Evolutionary conservation across 805 yeast species (phyloP), one percentile per base, ranked within the genome.

Genomic region (Lachancea waltii): DNA sequence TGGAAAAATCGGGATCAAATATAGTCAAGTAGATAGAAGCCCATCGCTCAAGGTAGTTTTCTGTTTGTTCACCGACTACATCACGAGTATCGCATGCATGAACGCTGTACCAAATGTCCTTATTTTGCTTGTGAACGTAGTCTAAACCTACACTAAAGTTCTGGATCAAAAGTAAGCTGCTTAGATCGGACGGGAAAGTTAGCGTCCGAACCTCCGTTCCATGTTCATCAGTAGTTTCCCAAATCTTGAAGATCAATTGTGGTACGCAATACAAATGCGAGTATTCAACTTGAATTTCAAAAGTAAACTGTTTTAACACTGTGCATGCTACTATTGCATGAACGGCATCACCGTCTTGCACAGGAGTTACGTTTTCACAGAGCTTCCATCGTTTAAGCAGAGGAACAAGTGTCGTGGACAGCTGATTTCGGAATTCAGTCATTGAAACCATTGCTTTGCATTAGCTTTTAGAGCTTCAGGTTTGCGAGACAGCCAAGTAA

Each of bases 21-120:
- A 38, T 22, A 5, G 36, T 24, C 8, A 37, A 41, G 49, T 20
- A 51, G 39, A 40, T 51, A 43, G 41, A 49, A 13, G 26, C 23
- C 64, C 62, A 58, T 24, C 60, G 35, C 18, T 40, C 15, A 7
- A 59, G 27, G 35, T 59, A 59, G 10, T 32, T 33, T 3, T 24
- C 27, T 5, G 22, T 18, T 17, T 41, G 24, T 10, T 38, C 39
- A 1, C 60, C 60, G 3, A 56, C 44, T 11, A 54, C 50, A 8
- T 38, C 45, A 4, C 44, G 40, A 2, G 62, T 56, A 35, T 57
- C 61, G 33, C 64, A 59, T 20, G 50, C 45, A 38, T 58, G 60
- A 9, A 56, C 26, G 15, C 42, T 38, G 30, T 48, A 53, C 59
- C 59, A 58, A 8, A 47, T 41, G 13, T 42, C 45, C 16, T 35